Conservation (phyloP, 805 yeast species). For the Saturnispora halmiae region DNA sequence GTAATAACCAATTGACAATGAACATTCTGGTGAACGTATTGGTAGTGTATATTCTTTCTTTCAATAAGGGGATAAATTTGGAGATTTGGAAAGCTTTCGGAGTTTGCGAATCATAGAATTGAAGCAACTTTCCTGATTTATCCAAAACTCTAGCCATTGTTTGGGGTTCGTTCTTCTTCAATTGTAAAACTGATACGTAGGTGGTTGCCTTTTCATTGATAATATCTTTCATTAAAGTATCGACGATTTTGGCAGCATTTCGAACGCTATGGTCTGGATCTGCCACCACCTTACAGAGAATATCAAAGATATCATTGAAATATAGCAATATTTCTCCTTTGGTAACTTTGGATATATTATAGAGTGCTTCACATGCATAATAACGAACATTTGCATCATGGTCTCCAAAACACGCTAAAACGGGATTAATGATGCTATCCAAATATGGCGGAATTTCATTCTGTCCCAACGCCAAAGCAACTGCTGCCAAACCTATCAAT, state of each 20-base stretch:
- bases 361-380: conserved; percentile 92
- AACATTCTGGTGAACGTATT: conserved; percentile 91
- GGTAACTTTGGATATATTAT: conserved; percentile 93
- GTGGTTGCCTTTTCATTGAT: conserved; percentile 91
- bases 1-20: conserved; percentile 84
- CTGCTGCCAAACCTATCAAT: conserved; percentile 89
- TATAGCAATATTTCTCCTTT: conserved; percentile 86
- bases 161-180: conserved; percentile 29
- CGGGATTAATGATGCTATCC: conserved; percentile 84
- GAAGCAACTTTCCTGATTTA: conserved; percentile 46
- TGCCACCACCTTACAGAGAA: conserved; percentile 78
- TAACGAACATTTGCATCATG: conserved; percentile 96
- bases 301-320: conserved; percentile 93
- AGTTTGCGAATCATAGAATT: conserved; percentile 50
- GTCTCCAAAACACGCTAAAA: conserved; percentile 90
- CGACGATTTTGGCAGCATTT: conserved; percentile 90
- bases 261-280: conserved; percentile 88
- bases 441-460: conserved; percentile 75
- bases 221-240: conserved; percentile 83
- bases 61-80: conserved; percentile 81
- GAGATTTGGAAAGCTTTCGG: conserved; percentile 70
- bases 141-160: conserved; percentile 38
- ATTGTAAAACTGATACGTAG: conserved; percentile 60
- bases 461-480: conserved; percentile 84
- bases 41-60: conserved; percentile 84